Base-by-base conservation (phyloP, 352 stramenopile genomes). In the Pythium phragmitis region DNA sequence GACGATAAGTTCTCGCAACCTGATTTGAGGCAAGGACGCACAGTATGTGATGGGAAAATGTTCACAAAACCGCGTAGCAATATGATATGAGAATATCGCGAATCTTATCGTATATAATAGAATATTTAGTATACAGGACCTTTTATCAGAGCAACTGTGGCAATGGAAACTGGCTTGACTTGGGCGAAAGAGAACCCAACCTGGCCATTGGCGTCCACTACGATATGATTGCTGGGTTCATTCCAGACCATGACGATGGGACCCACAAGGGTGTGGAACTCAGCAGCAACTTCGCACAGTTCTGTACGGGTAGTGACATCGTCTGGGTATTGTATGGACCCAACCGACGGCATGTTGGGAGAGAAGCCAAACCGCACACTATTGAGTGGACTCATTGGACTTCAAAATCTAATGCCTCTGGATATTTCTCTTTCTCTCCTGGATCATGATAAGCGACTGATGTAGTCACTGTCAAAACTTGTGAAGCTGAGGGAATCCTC, bases 1-100 rank as follows among this genome's bases (percentile, higher is more conserved):
- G 16, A 0, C 4, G 19, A 67, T 67, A 8, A 46, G 26, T 34
- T 67, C 47, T 49, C 43, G 48, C 14, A 57, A 16, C 54, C 54
- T 60, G 54, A 60, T 60, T 52, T 42, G 30, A 45, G n/a, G 3
- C 21, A 16, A 30, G 6, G 16, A 55, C 8, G n/a, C 1, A 39
- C 45, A 14, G 45, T 50, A 8, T 50, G n/a, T 28, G 17, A 4
- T 46, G 6, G 39, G 39, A 46, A 46, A 46, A 46, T 19, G 11
- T 16, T 9, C 6, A n/a, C n/a, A 47, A 47, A 47, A 19, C n/a
- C n/a, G 26, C 45, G n/a, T n/a, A 47, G 6, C 6, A 21, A 19
- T 23, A n/a, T n/a, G 41, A 21, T n/a, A 47, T 21, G 7, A 16
- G 41, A 7, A 47, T 47, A 47, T 47, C 14, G 16, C n/a, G 16